Conservation (phyloP, 2,329 filamentous ascomycete genomes). For the Aspergillus awamori region DNA sequence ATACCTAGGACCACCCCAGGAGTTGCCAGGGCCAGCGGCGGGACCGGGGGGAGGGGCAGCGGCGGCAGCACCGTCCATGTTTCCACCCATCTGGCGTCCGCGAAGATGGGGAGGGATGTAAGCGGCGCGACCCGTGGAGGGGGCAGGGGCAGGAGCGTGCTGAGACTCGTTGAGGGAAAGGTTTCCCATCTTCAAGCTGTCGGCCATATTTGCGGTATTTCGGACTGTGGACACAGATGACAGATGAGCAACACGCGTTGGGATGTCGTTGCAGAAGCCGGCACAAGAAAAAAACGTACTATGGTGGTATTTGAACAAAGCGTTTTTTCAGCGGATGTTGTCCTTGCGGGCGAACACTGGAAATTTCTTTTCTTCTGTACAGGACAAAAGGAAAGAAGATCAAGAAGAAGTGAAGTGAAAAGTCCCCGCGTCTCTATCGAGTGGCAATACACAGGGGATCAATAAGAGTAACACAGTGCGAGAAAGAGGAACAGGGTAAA, state of each 20-base stretch:
- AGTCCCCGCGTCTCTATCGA: conserved; percentile 25
- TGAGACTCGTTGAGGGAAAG: conserved; percentile 62
- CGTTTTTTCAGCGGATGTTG: conserved; percentile 7
- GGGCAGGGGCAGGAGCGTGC: conserved; percentile 55
- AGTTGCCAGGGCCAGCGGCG: conserved; percentile 30
- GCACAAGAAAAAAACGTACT: conserved; percentile 13
- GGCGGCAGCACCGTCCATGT: conserved; percentile 40
- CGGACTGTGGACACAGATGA: conserved; percentile 11
- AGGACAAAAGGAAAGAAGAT: conserved; percentile 29
- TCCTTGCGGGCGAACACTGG: conserved; percentile 1
- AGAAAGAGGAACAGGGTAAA: conserved; percentile 31
- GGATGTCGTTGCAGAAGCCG: not conserved
- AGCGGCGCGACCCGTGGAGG: conserved; percentile 58
- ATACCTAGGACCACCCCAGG: conserved; percentile 39
- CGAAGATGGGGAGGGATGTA: conserved; percentile 70
- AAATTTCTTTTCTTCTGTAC: conserved; percentile 25
- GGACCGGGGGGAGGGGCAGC: conserved; percentile 28
- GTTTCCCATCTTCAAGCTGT: conserved; percentile 45
- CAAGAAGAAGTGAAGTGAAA: conserved; percentile 25
- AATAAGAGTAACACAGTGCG: conserved; percentile 34
- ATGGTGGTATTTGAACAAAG: conserved; percentile 8
- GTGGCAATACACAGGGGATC: conserved; percentile 27
- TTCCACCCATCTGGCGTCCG: conserved; percentile 40
- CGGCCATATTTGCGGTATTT: conserved; percentile 41
- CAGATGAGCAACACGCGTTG: conserved; percentile 13